phyloP scores from a whole-genome alignment of 495 filamentous ascomycete genomes.

The Annulohypoxylon moriforme region DNA sequence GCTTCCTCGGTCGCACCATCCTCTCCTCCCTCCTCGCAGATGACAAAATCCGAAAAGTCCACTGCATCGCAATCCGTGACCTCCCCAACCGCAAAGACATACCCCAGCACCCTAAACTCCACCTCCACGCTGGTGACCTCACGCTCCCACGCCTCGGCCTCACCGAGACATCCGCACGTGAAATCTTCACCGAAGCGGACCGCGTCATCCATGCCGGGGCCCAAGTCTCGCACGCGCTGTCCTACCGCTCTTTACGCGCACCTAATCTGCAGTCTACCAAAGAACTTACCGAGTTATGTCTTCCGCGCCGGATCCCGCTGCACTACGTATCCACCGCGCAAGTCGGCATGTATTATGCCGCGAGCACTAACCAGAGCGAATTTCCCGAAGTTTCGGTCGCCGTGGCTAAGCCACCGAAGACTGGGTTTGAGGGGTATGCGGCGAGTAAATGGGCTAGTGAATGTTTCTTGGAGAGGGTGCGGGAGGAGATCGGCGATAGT shows the following conservation, averaged over 20 bases:
- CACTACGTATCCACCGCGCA: conserved; percentile 62
- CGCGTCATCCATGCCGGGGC: conserved; percentile 65
- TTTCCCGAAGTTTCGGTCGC: not conserved
- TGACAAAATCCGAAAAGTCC: conserved; percentile 31
- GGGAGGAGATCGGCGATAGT: conserved; percentile 2
- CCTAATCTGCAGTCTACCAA: conserved; percentile 60
- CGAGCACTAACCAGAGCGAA: not conserved
- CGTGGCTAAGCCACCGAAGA: not conserved
- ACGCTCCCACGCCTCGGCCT: conserved; percentile 58
- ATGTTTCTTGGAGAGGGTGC: conserved; percentile 55
- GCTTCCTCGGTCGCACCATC: conserved; percentile 40
- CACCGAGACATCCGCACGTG: conserved; percentile 17
- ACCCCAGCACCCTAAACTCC: conserved; percentile 43
- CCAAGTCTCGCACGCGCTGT: conserved; percentile 61
- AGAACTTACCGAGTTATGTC: conserved; percentile 53
- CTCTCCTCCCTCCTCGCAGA: conserved; percentile 23
- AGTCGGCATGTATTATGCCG: not conserved
- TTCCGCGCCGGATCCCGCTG: conserved; percentile 54
- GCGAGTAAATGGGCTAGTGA: conserved; percentile 68
- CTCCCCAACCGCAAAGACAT: not conserved
- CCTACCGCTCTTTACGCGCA: conserved; percentile 54
- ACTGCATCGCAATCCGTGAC: conserved; percentile 16
- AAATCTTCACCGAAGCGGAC: conserved; percentile 51
- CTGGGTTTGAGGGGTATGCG: conserved; percentile 56
- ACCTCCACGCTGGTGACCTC: conserved; percentile 54